Evolutionary conservation across 805 yeast genomes (phyloP).

Genomic region (Jamesozyma lodderae): DNA sequence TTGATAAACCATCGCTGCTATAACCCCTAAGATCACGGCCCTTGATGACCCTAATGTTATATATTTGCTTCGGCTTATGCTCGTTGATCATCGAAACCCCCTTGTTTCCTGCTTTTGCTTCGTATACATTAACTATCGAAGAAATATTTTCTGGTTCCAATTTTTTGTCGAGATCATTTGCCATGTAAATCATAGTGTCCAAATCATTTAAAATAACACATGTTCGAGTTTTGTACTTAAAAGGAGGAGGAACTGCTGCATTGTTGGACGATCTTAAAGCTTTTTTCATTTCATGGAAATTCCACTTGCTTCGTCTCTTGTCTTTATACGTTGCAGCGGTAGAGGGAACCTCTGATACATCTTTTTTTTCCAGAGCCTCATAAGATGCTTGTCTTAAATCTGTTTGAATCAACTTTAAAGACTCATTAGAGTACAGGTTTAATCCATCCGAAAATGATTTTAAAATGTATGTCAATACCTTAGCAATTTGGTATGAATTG

Average conservation of each 20-base stretch:
- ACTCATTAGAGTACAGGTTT: constrained; percentile 38
- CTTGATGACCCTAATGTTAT: constrained; percentile 50
- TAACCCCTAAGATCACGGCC: constrained; percentile 53
- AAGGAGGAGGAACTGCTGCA: constrained; percentile 40
- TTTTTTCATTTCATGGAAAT: constrained; percentile 40
- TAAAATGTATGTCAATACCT: constrained; percentile 49
- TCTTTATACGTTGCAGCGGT: background rate
- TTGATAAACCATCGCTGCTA: constrained; percentile 39
- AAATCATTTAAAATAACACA: constrained; percentile 74
- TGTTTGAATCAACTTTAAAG: constrained; percentile 31
- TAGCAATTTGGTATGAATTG: constrained; percentile 52
- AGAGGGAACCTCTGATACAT: background rate
- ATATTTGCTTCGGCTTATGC: constrained; percentile 37
- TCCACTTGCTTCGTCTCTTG: constrained; percentile 7
- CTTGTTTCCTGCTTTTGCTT: constrained; percentile 27
- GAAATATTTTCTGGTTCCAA: constrained; percentile 53
- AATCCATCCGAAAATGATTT: constrained; percentile 56
- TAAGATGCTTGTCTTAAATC: constrained; percentile 29
- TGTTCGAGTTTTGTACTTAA: constrained; percentile 48
- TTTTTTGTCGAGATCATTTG: constrained; percentile 44
- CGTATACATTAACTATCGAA: constrained; percentile 7
- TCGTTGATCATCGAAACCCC: constrained; percentile 10
- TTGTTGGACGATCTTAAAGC: constrained; percentile 37
- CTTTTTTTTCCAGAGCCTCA: background rate
- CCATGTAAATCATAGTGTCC: constrained; percentile 39